Conservation (phyloP, 495 filamentous ascomycete genomes). For the Aspergillus nidulans region DNA sequence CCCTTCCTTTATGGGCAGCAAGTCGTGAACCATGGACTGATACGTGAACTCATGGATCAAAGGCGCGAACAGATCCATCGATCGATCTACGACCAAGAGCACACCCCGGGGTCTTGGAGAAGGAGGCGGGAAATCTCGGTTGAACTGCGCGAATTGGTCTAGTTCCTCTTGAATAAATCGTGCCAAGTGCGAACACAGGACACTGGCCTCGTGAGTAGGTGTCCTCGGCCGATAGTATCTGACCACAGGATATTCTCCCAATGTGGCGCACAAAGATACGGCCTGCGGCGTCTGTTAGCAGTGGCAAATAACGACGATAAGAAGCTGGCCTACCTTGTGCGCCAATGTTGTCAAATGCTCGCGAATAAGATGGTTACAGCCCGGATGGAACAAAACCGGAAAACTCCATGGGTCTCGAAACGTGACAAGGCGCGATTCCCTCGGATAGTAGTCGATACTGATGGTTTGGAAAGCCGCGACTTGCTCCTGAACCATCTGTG, state of each 20-base stretch:
- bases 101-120: conserved; percentile 77
- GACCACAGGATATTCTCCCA: conserved; percentile 86
- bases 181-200: conserved; percentile 81
- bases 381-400: conserved; percentile 84
- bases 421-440: conserved; percentile 86
- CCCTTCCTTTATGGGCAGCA: conserved; percentile 79
- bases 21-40: conserved; percentile 94
- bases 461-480: conserved; percentile 70
- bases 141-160: conserved; percentile 75
- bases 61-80: conserved; percentile 85
- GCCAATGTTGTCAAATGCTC: conserved; percentile 77
- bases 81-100: conserved; percentile 82
- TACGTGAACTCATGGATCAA: conserved; percentile 96
- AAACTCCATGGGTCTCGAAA: conserved; percentile 95
- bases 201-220: conserved; percentile 76
- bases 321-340: conserved; percentile 62
- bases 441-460: conserved; percentile 81
- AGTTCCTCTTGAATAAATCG: conserved; percentile 89
- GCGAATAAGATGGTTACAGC: conserved; percentile 76
- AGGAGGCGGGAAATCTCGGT: conserved; percentile 77
- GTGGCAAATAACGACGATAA: background rate
- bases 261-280: conserved; percentile 71
- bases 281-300: conserved; percentile 53
- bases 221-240: conserved; percentile 79
- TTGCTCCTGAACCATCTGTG: conserved; percentile 58